These are phyloP conservation scores for Monosporascus sp. DNA, from an alignment of 2,329 filamentous ascomycete genomes.

Conservation along the genomic window DNA sequence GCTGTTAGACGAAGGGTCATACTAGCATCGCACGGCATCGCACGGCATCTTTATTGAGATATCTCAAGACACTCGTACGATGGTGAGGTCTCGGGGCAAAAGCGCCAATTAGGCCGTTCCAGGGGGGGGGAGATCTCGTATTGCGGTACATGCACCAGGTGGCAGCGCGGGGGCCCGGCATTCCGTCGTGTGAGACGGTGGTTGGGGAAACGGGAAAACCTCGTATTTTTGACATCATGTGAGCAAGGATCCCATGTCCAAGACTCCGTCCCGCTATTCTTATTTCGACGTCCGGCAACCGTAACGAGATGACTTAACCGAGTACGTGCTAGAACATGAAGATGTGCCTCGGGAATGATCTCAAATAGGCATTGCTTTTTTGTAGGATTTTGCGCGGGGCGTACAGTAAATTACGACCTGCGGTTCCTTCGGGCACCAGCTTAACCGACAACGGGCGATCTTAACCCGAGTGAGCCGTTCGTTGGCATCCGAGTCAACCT, in stretches of 20 bases:
- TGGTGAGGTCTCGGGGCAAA: not conserved
- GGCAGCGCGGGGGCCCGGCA: too few species aligned
- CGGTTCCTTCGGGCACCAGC: too few species aligned
- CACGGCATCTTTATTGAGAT: not conserved
- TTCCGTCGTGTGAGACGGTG: too few species aligned
- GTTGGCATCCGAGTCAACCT: too few species aligned
- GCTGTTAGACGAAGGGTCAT: not conserved
- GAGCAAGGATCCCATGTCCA: not conserved
- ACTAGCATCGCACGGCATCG: not conserved
- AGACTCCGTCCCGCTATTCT: not conserved
- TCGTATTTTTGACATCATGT: not conserved
- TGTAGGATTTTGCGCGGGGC: too few species aligned
- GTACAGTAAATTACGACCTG: too few species aligned
- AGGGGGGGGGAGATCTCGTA: not conserved
- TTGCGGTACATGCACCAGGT: not conserved
- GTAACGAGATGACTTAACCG: too few species aligned
- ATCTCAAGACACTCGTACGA: not conserved
- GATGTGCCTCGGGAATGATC: too few species aligned
- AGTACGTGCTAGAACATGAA: too few species aligned
- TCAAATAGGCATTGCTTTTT: too few species aligned
- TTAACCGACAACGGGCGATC: too few species aligned
- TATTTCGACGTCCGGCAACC: not conserved
- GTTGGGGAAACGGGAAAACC: not conserved
- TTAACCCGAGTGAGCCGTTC: too few species aligned
- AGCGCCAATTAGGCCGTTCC: not conserved